Evolutionary conservation across 768 basidiomycete species (phyloP).

Genomic region (Serendipita sp.): DNA sequence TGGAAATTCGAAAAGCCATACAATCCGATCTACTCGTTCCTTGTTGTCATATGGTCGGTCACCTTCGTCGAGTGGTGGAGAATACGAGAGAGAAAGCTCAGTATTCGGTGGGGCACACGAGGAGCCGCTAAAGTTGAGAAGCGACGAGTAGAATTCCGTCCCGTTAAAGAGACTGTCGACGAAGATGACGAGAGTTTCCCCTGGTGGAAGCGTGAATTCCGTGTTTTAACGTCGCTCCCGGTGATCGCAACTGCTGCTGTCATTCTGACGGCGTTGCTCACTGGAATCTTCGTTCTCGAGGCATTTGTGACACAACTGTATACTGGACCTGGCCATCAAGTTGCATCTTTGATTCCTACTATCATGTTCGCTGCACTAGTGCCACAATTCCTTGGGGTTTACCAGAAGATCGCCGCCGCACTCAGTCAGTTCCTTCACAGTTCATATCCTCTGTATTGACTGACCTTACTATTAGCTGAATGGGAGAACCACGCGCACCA

Average conservation of each 20-base stretch:
- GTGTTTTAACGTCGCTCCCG: conserved; percentile 52
- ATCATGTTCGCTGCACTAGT: conserved; percentile 67
- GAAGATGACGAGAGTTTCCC: conserved; percentile 20
- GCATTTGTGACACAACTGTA: conserved; percentile 83
- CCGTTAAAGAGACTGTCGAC: conserved; percentile 9
- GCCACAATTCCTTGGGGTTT: conserved; percentile 60
- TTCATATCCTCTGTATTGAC: neutral
- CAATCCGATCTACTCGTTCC: conserved; percentile 55
- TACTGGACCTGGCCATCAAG: conserved; percentile 64
- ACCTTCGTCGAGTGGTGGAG: conserved; percentile 88
- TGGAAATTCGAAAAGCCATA: conserved; percentile 60
- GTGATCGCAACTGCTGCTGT: conserved; percentile 58
- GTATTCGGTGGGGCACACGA: conserved; percentile 65
- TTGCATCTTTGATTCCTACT: conserved; percentile 64
- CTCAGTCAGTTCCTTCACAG: conserved; percentile 25
- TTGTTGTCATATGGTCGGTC: conserved; percentile 71
- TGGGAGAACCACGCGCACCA: conserved; percentile 90
- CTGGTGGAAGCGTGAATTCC: conserved; percentile 62
- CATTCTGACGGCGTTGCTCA: conserved; percentile 52
- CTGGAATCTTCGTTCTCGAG: conserved; percentile 72
- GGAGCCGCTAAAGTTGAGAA: conserved; percentile 65
- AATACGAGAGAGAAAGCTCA: conserved; percentile 66
- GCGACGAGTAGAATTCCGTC: conserved; percentile 28
- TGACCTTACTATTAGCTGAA: conserved; percentile 20
- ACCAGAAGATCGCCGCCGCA: conserved; percentile 46